phyloP scores from a whole-genome alignment of 2,329 filamentous ascomycete species.

The Didymella glomerata region DNA sequence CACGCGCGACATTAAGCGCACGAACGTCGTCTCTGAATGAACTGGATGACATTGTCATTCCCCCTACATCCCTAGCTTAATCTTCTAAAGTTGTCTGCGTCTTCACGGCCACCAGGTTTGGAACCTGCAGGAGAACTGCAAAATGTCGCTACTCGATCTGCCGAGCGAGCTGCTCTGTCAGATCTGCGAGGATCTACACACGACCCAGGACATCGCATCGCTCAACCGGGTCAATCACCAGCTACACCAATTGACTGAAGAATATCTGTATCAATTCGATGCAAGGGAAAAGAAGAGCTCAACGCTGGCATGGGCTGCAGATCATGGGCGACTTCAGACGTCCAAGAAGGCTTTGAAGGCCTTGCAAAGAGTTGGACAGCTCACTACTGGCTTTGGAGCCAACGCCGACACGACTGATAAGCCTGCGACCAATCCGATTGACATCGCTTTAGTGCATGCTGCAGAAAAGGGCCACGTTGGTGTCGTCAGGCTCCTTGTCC shows the following conservation, averaged over 20 bases:
- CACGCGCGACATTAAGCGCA: too few species aligned
- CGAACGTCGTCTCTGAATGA: too few species aligned
- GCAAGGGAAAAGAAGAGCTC: background rate
- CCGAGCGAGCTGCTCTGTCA: constrained; percentile 1
- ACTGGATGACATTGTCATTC: too few species aligned
- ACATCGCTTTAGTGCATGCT: background rate
- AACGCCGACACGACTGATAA: background rate
- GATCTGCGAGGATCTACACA: background rate
- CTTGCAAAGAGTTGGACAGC: background rate
- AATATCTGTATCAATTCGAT: constrained; percentile 1
- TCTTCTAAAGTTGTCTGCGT: too few species aligned
- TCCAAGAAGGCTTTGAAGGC: background rate
- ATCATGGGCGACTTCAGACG: background rate
- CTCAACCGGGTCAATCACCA: background rate
- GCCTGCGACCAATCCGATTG: background rate
- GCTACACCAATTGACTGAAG: background rate
- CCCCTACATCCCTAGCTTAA: too few species aligned
- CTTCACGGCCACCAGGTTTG: too few species aligned
- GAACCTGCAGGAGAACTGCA: too few species aligned
- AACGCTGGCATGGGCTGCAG: constrained; percentile 1
- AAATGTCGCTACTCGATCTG: background rate
- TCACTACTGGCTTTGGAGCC: background rate
- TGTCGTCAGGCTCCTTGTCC: background rate
- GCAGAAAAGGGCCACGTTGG: background rate
- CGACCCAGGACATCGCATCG: background rate